phyloP scores from a whole-genome alignment of 768 basidiomycete genomes.

The Hortiboletus flavorubellus region DNA sequence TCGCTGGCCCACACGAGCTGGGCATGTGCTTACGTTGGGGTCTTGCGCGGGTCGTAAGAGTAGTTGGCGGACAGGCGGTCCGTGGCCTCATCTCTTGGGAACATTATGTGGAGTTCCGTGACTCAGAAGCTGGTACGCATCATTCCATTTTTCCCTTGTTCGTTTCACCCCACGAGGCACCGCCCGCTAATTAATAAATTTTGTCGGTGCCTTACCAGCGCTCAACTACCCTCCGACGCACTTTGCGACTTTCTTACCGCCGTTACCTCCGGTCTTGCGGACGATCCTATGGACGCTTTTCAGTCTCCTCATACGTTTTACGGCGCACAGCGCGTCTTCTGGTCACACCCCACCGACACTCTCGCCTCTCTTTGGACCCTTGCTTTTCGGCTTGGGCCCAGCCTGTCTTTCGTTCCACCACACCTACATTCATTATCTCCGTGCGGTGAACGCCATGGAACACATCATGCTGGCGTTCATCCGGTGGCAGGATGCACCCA shows the following conservation, averaged over 20 bases:
- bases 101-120: slow-evolving; percentile 75
- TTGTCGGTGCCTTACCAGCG: slow-evolving; percentile 33
- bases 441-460: slow-evolving; percentile 83
- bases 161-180: slow-evolving; percentile 25
- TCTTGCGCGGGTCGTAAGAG: slow-evolving; percentile 71
- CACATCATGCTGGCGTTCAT: slow-evolving; percentile 91
- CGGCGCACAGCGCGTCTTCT: slow-evolving; percentile 78
- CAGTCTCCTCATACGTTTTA: slow-evolving; percentile 76
- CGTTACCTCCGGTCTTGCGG: slow-evolving; percentile 51
- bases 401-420: slow-evolving; percentile 49
- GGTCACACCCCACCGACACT: slow-evolving; percentile 91
- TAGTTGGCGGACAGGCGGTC: slow-evolving; percentile 66
- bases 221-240: slow-evolving; percentile 67
- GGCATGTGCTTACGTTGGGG: slow-evolving; percentile 95
- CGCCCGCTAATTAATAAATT: slow-evolving; percentile 18
- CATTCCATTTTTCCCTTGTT: slow-evolving; percentile 17
- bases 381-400: slow-evolving; percentile 78
- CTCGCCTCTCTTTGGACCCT: slow-evolving; percentile 84
- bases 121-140: slow-evolving; percentile 73
- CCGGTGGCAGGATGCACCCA: slow-evolving; percentile 69
- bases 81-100: slow-evolving; percentile 87
- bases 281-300: slow-evolving; percentile 67
- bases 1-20: slow-evolving; percentile 84
- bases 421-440: slow-evolving; percentile 70
- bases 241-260: slow-evolving; percentile 65